Base-by-base conservation (phyloP, 148 eudicot species). In the Amaranthus palmeri region DNA sequence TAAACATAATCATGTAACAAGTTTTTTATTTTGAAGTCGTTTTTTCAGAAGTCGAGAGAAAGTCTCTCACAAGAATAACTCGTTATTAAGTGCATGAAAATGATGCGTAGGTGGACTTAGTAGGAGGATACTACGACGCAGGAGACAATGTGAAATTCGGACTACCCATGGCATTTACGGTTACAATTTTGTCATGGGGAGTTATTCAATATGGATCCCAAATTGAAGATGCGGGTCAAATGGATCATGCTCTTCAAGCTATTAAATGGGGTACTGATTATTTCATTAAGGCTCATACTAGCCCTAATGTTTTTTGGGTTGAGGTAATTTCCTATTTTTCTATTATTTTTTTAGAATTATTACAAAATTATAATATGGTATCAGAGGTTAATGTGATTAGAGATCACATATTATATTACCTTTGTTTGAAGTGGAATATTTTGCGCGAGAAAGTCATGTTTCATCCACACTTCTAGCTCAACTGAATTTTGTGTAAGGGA, bases 101-200 rank as follows among this genome's bases (percentile, higher is more conserved):
- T 3, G 15, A 4, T 0, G 66, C 25, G 63, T 76, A 88, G 89
- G 92, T 84, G 71, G 95, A 89, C 57, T 83, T 89, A 66, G 95
- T 86, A 6, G 89, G 89, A 74, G 89, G 89, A 25, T 86, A 86
- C 67, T 84, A 86, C 44, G 89, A 86, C 69, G 89, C 89, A 4
- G 89, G 89, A 42, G 89, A 86, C 76, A 82, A 86, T 60, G 89
- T 86, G 52, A 86, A 86, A 77, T 86, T 86, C 66, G 89, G 89
- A 6, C 55, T 86, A n/a, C 89, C 89, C 14, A 86, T 86, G 89
- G 89, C 89, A 4, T 86, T 83, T 53, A 83, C 85, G 5, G 83
- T 83, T 8, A 83, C 89, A 53, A 83, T 86, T 83, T 57, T 86
- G 15, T 73, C 87, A n/a, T 86, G 89, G 89, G 78, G 84, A 17